Evolutionary conservation across 2,329 filamentous ascomycete species (phyloP), one percentile per base, ranked within the genome.

Genomic region (Keithomyces neogunnii): DNA sequence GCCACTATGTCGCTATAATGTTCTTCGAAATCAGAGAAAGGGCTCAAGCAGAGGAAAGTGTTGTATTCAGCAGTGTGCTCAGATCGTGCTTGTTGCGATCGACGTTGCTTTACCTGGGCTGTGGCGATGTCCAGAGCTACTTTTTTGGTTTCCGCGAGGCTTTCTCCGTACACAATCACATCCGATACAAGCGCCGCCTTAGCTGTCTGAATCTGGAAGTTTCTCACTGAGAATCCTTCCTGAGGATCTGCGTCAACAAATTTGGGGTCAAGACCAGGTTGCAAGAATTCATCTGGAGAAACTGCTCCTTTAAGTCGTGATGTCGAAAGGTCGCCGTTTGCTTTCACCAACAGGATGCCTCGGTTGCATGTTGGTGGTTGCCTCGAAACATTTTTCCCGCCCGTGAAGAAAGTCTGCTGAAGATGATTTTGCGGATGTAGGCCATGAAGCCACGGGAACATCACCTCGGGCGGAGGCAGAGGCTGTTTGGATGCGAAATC

Each of bases 391-490:
- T 84, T 86, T 61, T 85, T 85, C 55, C 89, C 81, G 30, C 87
- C 84, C 48, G 85, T 82, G 66, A 99, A 97, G 73, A 96, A 97
- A 5, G 87, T 81, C 55, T 93, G 79, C 63, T 99, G 93, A 50
- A 96, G 79, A 54, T 89, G 84, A 63, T 99, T 99, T 55, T 86
- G 82, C 0, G 88, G 85, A 62, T 97, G 91, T 40, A 97, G 73
- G 29, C 93, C 93, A 70, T 99, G 93, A 29, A 96, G 76, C 93
- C 93, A 99, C 2, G 93, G 93, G 62, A 97, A 99, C 55, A 97
- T 88, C 54, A 84, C 77, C n/a, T 85, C 81, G 0, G 93, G 84
- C 51, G 92, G 84, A 5, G 93, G 92, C 29, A 97, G 75, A 1
- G 90, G 86, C 62, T 95, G 89, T 2, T 83, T 79, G 3, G 92